Evolutionary conservation across 192 early-diverging fungal species (phyloP), one percentile per base, ranked within the genome.

Genomic region (Linnemannia exigua): DNA sequence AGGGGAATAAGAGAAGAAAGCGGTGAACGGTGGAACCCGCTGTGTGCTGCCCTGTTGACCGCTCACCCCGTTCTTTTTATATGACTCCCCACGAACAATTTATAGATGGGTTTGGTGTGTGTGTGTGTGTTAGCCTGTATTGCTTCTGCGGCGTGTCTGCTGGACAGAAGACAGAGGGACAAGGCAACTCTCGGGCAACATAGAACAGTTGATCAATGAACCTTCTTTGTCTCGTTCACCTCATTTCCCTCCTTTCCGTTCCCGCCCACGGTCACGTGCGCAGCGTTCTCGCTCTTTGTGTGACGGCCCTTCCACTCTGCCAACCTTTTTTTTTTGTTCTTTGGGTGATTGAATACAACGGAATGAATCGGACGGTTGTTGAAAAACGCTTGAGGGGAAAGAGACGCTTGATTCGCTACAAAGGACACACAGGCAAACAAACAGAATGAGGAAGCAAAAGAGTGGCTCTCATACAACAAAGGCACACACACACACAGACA

Each of bases 221-320:
- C 37, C 67, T 68, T 68, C 67, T 37, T 22, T n/a, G n/a, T n/a
- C 67, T 41, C 7, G 5, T 37, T 14, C 33, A 14, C n/a, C 41
- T 70, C 16, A 15, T 16, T 15, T 63, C 58, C 1, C n/a, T n/a
- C n/a, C n/a, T n/a, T n/a, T 63, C 58, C 58, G 58, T 63, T 28
- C 31, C 58, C 58, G 28, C 58, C 58, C 58, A 63, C 58, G 70
- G 38, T 37, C 46, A 48, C 47, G 51, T 52, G n/a, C 9, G 22
- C 25, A 25, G 44, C 16, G 70, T 17, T 20, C n/a, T n/a, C n/a
- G n/a, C 31, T 16, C 28, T 44, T 44, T 47, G 46, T 67, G 81
- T 66, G 82, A 84, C 82, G 67, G 82, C 72, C 20, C 20, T 84
- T 84, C 82, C 82, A 84, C 82, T 84, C 76, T 79, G 82, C 76